phyloP scores from a whole-genome alignment of 345 rosid species.

The Tarenaya hassleriana region DNA sequence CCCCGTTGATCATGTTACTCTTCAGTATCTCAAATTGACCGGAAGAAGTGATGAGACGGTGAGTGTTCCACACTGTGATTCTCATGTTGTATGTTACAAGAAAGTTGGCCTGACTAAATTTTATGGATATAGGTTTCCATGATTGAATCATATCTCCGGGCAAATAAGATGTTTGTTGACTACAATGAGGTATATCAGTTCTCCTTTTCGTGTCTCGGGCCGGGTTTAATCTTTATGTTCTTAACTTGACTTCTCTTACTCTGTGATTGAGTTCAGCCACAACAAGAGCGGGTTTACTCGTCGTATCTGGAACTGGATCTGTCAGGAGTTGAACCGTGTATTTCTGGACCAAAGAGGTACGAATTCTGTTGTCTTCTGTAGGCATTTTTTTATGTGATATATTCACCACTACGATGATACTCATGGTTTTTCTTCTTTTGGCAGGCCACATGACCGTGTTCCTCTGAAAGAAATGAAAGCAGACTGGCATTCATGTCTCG shows the following conservation, averaged over 20 bases:
- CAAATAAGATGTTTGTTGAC: constrained; percentile 94
- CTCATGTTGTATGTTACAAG: background rate
- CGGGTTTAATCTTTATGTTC: constrained; percentile 1
- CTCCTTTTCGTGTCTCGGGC: background rate
- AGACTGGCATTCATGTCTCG: constrained; percentile 97
- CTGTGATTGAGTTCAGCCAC: constrained; percentile 23
- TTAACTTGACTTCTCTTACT: constrained; percentile 12
- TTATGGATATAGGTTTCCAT: constrained; percentile 53
- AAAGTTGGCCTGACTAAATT: constrained; percentile 6
- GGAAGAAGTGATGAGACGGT: constrained; percentile 98
- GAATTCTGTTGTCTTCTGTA: constrained; percentile 15
- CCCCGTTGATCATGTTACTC: constrained; percentile 96
- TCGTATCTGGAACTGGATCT: constrained; percentile 78
- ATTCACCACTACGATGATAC: background rate
- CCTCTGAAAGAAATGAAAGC: constrained; percentile 87
- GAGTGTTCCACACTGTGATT: constrained; percentile 26
- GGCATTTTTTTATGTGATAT: background rate
- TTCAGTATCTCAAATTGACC: constrained; percentile 89
- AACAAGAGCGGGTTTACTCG: constrained; percentile 40
- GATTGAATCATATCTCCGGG: constrained; percentile 94
- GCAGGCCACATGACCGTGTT: constrained; percentile 97
- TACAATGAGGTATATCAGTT: constrained; percentile 63
- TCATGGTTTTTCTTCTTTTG: constrained; percentile 13
- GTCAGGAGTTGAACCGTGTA: constrained; percentile 80
- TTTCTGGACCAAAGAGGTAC: constrained; percentile 96